Conservation (phyloP, 352 stramenopile species). For the Pythium brachiatum region DNA sequence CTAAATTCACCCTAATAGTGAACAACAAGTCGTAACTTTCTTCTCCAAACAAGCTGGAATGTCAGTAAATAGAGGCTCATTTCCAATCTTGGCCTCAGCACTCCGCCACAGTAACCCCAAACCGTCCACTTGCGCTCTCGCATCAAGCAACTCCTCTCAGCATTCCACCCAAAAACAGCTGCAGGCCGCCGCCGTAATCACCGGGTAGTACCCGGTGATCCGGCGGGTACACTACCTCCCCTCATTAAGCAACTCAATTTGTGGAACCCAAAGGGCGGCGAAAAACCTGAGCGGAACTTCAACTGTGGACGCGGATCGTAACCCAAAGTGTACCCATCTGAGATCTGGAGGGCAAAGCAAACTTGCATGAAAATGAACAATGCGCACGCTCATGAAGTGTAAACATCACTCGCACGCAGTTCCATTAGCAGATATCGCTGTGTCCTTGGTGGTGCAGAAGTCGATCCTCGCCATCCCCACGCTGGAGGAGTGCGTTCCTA, state of each 20-base stretch:
- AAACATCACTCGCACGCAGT: too few species aligned
- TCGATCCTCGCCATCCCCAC: too few species aligned
- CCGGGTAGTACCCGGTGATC: too few species aligned
- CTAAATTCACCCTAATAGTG: not conserved
- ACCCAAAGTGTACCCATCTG: conserved; percentile 16
- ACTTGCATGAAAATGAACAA: too few species aligned
- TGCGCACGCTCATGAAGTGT: not conserved
- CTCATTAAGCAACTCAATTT: not conserved
- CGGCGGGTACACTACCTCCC: too few species aligned
- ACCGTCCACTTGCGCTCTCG: not conserved
- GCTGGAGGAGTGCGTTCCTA: too few species aligned
- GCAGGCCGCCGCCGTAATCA: not conserved
- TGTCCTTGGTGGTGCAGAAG: too few species aligned
- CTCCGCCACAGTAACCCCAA: not conserved
- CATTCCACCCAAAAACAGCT: conserved; percentile 14
- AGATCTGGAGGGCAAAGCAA: conserved; percentile 3
- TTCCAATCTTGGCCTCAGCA: not conserved
- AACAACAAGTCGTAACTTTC: too few species aligned
- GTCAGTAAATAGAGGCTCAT: not conserved
- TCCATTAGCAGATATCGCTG: too few species aligned
- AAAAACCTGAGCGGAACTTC: conserved; percentile 22
- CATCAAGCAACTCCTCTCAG: too few species aligned
- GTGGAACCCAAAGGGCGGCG: not conserved
- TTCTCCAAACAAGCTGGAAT: too few species aligned
- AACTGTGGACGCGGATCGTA: conserved; percentile 12